A percentile compares a stretch with the other conserved stretches of the same genome.
phyloP scores from a whole-genome alignment of 2,329 filamentous ascomycete species.

The Penicillium sp. region DNA sequence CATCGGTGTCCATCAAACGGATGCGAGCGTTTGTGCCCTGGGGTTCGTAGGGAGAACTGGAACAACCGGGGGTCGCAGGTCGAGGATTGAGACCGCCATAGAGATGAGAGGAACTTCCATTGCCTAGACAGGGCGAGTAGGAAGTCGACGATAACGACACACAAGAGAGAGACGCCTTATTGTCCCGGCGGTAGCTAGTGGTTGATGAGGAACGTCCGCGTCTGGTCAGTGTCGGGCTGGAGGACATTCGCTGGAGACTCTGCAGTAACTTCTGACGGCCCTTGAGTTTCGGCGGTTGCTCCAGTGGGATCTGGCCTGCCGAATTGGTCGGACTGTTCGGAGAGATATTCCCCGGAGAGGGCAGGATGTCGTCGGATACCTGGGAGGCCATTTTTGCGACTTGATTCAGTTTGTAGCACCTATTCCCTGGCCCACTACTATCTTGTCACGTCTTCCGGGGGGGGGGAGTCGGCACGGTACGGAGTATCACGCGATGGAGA shows the following conservation, averaged over 20 bases:
- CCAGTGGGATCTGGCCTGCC: constrained; percentile 31
- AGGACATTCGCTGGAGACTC: constrained; percentile 71
- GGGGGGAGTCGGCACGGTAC: not conserved
- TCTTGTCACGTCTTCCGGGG: not conserved
- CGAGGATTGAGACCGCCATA: constrained; percentile 50
- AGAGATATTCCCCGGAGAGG: constrained; percentile 27
- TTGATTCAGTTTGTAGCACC: not conserved
- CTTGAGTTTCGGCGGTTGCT: constrained; percentile 52
- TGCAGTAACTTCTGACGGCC: constrained; percentile 62
- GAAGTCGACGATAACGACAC: constrained; percentile 51
- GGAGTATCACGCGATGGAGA: not conserved
- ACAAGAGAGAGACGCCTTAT: constrained; percentile 58
- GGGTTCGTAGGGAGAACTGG: constrained; percentile 39
- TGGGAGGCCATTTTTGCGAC: constrained; percentile 25
- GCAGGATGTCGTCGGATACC: constrained; percentile 23
- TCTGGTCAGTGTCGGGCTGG: constrained; percentile 62
- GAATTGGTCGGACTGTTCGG: constrained; percentile 30
- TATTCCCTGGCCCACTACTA: not conserved
- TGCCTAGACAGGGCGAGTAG: constrained; percentile 47
- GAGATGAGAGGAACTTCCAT: constrained; percentile 49
- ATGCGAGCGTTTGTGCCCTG: constrained; percentile 49
- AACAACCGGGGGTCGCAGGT: constrained; percentile 44
- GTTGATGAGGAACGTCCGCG: constrained; percentile 54
- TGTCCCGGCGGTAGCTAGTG: constrained; percentile 55
- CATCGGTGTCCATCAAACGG: constrained; percentile 46